Conservation (phyloP, 805 yeast species). For the Suhomyces kilbournensis region DNA sequence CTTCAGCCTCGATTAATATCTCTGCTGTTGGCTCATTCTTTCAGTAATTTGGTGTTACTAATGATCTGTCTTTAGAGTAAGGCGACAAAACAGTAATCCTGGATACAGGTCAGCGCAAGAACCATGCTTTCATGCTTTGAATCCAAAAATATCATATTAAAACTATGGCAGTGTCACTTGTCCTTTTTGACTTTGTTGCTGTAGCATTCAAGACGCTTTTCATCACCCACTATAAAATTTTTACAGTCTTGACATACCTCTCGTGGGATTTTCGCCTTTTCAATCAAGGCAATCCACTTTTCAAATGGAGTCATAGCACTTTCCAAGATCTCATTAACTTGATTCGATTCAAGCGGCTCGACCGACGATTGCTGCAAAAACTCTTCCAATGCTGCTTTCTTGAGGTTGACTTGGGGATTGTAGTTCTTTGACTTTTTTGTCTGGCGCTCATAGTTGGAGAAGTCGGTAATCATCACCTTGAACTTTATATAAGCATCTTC, state of each 20-base stretch:
- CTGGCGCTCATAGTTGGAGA: constrained; percentile 25
- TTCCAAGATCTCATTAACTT: neutral
- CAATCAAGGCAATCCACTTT: constrained; percentile 31
- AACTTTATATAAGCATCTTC: constrained; percentile 26
- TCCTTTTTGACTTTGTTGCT: neutral
- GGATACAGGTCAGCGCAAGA: no score
- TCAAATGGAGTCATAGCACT: constrained; percentile 11
- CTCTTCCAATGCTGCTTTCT: constrained; percentile 23
- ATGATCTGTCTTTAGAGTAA: no score
- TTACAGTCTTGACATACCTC: constrained; percentile 22
- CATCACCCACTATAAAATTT: constrained; percentile 41
- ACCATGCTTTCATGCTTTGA: no score
- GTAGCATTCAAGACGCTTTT: constrained; percentile 27
- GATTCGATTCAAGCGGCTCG: neutral
- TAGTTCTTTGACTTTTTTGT: constrained; percentile 16
- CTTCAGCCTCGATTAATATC: no score
- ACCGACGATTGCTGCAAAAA: constrained; percentile 13
- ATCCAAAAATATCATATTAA: no score
- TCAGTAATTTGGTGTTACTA: no score
- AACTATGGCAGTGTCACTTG: neutral
- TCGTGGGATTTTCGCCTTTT: constrained; percentile 16
- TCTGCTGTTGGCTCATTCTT: no score
- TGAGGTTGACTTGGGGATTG: constrained; percentile 24
- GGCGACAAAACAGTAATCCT: no score
- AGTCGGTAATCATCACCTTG: constrained; percentile 27